Conservation (phyloP, 2,329 filamentous ascomycete species). For the Metarhizium album region DNA sequence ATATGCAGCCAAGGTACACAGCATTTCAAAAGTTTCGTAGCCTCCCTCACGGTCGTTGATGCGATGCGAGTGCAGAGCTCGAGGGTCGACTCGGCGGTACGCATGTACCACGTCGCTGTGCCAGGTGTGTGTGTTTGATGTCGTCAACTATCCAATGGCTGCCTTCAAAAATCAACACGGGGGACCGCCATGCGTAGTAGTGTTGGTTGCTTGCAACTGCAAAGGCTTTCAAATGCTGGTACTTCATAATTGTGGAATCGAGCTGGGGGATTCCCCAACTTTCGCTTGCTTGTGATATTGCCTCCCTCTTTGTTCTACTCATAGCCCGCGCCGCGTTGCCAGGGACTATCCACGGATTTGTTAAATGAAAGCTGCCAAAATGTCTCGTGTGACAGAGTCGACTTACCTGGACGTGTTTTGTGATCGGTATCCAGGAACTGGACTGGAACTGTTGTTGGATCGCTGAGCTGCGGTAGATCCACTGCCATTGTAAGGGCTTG, state of each 20-base stretch:
- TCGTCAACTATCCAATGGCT: not conserved
- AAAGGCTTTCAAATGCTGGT: not conserved
- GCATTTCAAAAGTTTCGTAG: not conserved
- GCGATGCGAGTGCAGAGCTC: not conserved
- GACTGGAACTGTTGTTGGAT: slow-evolving; percentile 22
- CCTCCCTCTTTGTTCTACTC: slow-evolving; percentile 17
- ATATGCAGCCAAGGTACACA: not conserved
- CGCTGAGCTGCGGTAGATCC: slow-evolving; percentile 15
- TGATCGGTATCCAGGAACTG: slow-evolving; percentile 20
- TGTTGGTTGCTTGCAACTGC: not conserved
- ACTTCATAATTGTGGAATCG: not conserved
- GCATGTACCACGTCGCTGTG: not conserved
- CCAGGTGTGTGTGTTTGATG: not conserved
- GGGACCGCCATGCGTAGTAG: not conserved
- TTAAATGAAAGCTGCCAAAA: not conserved
- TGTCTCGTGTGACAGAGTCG: not conserved
- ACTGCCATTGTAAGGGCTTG: slow-evolving; percentile 20
- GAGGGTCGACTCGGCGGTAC: not conserved
- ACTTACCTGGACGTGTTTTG: slow-evolving; percentile 30
- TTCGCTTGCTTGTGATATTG: not conserved
- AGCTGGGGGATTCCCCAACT: not conserved
- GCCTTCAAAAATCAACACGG: not conserved
- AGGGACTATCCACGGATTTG: slow-evolving; percentile 24
- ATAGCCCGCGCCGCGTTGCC: slow-evolving; percentile 35
- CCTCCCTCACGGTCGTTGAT: too few relatives aligned